Base-by-base conservation (phyloP, 495 filamentous ascomycete genomes). In the Daldinia grandis region DNA sequence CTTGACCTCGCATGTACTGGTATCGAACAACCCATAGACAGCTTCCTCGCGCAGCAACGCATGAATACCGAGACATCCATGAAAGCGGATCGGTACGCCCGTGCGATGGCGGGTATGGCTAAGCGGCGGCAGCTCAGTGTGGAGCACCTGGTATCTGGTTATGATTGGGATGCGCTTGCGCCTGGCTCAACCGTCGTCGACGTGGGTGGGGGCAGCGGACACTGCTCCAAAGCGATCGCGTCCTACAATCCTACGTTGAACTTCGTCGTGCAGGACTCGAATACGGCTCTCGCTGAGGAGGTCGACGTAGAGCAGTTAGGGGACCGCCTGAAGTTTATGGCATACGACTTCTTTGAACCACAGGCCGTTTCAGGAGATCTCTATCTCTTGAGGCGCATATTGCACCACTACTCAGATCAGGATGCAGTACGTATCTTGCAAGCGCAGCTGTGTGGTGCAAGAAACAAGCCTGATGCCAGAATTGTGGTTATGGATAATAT, bases 351-450 rank as follows among this genome's bases (percentile, higher is more conserved):
- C 61, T 79, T 79, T 53, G 64, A 62, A 25, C 71, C 66, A 17
- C 81, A 83, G 74, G 78, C 77, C 0, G 66, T 72, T 1, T 9
- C 2, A 0, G 71, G 66, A 1, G 71, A 74, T 37, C 66, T 74
- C 17, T 74, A 74, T 44, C 64, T 82, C 14, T 73, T 80, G n/a
- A 74, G 81, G 10, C 78, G 72, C 57, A 73, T 78, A 14, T 40
- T 83, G 59, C 81, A 82, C 55, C 75, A 82, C 58, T 78, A 82
- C 78, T 76, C 77, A 14, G 80, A 82, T 61, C 75, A 78, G 33
- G 79, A 81, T 50, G 72, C 74, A 10, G 62, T 79, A 21, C 74
- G 76, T 28, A 80, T 83, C 30, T 64, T 85, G 58, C 68, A 69
- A 60, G 72, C 75, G n/a, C 63, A 83, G 64, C 74, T 80, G 5